A percentile compares a stretch with the other conserved stretches of the same genome.
Conservation (phyloP, 73 alveolate species). For the Symbiodinium natans region DNA sequence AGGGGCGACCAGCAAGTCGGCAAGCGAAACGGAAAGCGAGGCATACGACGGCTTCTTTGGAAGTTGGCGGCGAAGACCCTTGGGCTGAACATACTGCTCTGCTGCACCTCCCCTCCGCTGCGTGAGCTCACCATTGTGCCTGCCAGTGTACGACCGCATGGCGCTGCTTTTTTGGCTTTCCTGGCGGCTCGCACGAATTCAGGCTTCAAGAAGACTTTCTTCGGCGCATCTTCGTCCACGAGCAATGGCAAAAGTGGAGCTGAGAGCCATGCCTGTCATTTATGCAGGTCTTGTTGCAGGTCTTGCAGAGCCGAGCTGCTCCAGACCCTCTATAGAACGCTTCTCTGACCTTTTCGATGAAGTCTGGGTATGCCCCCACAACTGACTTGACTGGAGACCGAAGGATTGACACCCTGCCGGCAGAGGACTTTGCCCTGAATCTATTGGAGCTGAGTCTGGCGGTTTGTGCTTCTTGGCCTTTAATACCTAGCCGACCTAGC, state of each 20-base stretch:
- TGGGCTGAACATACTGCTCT: not conserved
- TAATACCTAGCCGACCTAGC: too few species aligned
- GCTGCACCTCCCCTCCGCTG: not conserved
- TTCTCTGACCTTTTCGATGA: too few species aligned
- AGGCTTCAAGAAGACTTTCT: not conserved
- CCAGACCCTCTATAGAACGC: too few species aligned
- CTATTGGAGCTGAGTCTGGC: conserved; percentile 72
- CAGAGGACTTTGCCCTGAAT: conserved; percentile 46
- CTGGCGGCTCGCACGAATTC: too few species aligned
- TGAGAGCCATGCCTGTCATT: not conserved
- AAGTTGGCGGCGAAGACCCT: conserved; percentile 48
- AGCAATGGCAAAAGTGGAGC: too few species aligned
- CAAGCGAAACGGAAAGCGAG: conserved; percentile 21
- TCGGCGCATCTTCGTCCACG: not conserved
- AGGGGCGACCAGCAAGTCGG: conserved; percentile 36
- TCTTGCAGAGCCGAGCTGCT: too few species aligned
- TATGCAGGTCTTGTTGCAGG: not conserved
- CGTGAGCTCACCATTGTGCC: not conserved
- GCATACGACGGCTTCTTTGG: conserved; percentile 52
- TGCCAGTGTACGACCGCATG: too few species aligned
- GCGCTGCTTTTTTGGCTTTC: too few species aligned
- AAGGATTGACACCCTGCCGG: conserved; percentile 36
- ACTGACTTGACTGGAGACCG: too few species aligned
- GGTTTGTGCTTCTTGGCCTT: conserved; percentile 11
- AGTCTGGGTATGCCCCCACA: too few species aligned